Percentiles rank a stretch among this genome's conserved stretches.
Evolutionary conservation across 176 grass and related monocot species (phyloP).

Genomic region (barley (Hordeum vulgare)): MorexV3_pseudomolecules_assembly NC_058524.1:378505316-378505815

Average conservation of each 20-base stretch:
- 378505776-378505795: too few relatives aligned
- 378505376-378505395: not conserved
- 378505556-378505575: not conserved
- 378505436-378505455: not conserved
- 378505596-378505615: not conserved
- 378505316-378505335: slow-evolving; percentile 11
- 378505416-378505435: not conserved
- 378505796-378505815: too few relatives aligned
- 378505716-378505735: too few relatives aligned
- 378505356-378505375: not conserved
- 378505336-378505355: not conserved
- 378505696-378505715: not conserved
- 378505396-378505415: not conserved
- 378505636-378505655: not conserved
- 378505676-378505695: not conserved
- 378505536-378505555: not conserved
- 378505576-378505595: not conserved
- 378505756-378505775: too few relatives aligned
- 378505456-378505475: not conserved
- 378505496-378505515: not conserved
- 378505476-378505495: not conserved
- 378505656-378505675: not conserved
- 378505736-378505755: too few relatives aligned
- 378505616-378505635: not conserved
- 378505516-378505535: not conserved